A percentile compares a stretch with the other conserved stretches of the same genome.
Evolutionary conservation across 148 eudicot species (phyloP).

Genomic region (Nyssa sinensis): DNA sequence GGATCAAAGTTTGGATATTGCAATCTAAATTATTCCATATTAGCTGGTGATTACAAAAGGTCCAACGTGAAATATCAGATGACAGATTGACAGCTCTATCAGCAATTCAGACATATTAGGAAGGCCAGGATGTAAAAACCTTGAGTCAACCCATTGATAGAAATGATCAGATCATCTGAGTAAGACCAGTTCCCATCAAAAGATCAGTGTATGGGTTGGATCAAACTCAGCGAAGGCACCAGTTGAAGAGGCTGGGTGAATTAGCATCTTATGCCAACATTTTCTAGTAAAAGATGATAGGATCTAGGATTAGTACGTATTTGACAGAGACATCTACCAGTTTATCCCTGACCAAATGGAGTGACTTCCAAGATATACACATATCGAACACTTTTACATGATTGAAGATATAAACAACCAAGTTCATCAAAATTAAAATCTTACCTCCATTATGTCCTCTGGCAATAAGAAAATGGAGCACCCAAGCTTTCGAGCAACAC

Average conservation of each 20-base stretch:
- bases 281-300: background rate
- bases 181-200: background rate
- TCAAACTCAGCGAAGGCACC: background rate
- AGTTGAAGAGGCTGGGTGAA: background rate
- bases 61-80: background rate
- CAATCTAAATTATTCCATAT: background rate
- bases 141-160: background rate
- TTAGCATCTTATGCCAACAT: background rate
- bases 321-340: background rate
- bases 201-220: background rate
- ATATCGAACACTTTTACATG: background rate
- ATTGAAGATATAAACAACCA: background rate
- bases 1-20: background rate
- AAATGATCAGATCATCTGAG: too few relatives aligned
- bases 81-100: background rate
- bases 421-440: background rate
- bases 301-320: background rate
- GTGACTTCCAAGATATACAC: background rate
- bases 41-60: background rate
- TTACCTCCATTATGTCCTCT: slow-evolving; percentile 93
- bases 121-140: background rate
- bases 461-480: slow-evolving; percentile 92
- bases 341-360: background rate
- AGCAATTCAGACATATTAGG: background rate
- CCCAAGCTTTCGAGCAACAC: slow-evolving; percentile 96